These are phyloP conservation scores for Articulospora tetracladia DNA, from an alignment of 495 filamentous ascomycete species.

Conservation along the genomic window DNA sequence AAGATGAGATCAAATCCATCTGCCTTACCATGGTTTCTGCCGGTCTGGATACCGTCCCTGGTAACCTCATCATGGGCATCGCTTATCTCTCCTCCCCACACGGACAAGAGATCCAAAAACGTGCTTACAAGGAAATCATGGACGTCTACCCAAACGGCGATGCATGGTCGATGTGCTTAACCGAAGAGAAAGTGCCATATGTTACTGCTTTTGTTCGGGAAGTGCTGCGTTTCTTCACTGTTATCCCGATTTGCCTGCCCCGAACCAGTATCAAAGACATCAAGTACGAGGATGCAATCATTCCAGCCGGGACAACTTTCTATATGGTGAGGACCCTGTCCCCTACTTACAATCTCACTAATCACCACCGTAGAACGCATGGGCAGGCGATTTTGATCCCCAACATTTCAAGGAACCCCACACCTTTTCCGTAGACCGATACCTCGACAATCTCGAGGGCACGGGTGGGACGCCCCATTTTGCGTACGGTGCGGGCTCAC, in stretches of 20 bases:
- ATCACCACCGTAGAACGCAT: conserved; percentile 47
- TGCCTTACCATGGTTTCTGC: conserved; percentile 75
- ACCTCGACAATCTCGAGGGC: conserved; percentile 51
- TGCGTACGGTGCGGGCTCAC: conserved; percentile 64
- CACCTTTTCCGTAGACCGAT: conserved; percentile 61
- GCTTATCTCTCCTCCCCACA: conserved; percentile 62
- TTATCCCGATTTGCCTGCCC: conserved; percentile 71
- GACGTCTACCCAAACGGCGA: conserved; percentile 60
- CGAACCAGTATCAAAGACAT: conserved; percentile 63
- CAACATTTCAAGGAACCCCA: conserved; percentile 58
- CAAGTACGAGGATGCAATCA: conserved; percentile 51
- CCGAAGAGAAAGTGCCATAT: conserved; percentile 69
- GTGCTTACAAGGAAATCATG: conserved; percentile 60
- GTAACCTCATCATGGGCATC: conserved; percentile 67
- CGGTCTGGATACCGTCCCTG: conserved; percentile 65
- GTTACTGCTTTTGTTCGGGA: conserved; percentile 68
- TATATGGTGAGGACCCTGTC: conserved; percentile 47
- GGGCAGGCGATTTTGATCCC: conserved; percentile 65
- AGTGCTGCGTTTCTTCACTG: conserved; percentile 65
- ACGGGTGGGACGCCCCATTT: conserved; percentile 62
- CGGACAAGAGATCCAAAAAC: conserved; percentile 59
- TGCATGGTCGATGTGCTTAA: conserved; percentile 60
- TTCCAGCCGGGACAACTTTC: conserved; percentile 62
- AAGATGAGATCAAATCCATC: conserved; percentile 67
- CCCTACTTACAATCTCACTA: not conserved